Evolutionary conservation across 805 yeast genomes (phyloP).

Genomic region (Wickerhamomyces bovis): DNA sequence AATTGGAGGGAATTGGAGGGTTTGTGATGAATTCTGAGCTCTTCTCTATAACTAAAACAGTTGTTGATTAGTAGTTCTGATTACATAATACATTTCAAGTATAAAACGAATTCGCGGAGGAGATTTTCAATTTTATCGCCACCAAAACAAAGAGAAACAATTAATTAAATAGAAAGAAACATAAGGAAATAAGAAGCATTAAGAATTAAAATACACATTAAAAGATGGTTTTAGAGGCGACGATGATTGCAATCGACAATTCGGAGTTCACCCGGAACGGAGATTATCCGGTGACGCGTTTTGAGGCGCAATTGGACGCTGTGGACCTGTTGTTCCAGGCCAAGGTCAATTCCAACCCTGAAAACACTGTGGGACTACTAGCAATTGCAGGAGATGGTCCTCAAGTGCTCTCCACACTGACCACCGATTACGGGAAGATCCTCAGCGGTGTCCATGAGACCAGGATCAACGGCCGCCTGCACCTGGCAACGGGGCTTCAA

Average conservation of each 20-base stretch:
- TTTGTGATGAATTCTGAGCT: background rate
- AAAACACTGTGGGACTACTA: slow-evolving; percentile 86
- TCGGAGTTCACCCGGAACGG: slow-evolving; percentile 96
- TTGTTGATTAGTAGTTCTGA: background rate
- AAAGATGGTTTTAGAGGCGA: slow-evolving; percentile 88
- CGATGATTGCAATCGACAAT: slow-evolving; percentile 92
- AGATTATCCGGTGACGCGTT: slow-evolving; percentile 82
- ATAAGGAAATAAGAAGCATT: too few relatives aligned
- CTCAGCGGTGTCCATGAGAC: slow-evolving; percentile 79
- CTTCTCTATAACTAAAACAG: background rate
- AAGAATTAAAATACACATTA: background rate
- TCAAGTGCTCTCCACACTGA: slow-evolving; percentile 80
- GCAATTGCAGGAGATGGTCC: slow-evolving; percentile 86
- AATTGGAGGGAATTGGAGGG: background rate
- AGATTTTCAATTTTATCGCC: slow-evolving; percentile 20
- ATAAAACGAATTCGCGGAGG: background rate
- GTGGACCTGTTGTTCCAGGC: slow-evolving; percentile 81
- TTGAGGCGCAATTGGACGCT: slow-evolving; percentile 88
- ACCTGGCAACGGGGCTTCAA: slow-evolving; percentile 79
- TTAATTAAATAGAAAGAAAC: too few relatives aligned
- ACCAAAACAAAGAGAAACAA: slow-evolving; percentile 22
- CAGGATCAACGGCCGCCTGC: slow-evolving; percentile 59
- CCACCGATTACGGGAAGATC: slow-evolving; percentile 81
- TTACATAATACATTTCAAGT: background rate
- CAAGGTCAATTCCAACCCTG: slow-evolving; percentile 86